Evolutionary conservation across 306 rosid species (phyloP).

Genomic region (Echinosophora koreensis): DNA sequence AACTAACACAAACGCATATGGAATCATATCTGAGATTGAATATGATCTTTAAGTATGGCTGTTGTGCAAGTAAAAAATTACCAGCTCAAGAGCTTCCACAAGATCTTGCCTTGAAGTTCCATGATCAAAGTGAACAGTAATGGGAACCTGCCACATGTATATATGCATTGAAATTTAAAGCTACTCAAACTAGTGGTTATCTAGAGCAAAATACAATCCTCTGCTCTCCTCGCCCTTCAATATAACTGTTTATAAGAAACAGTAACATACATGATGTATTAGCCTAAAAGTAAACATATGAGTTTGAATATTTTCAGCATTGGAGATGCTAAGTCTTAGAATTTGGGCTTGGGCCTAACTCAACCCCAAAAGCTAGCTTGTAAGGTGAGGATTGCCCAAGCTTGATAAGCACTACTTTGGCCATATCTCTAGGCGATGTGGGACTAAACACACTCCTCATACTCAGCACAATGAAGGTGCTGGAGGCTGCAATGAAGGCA

Average conservation of each 20-base stretch:
- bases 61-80: conserved; percentile 44
- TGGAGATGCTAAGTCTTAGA: conserved; percentile 9
- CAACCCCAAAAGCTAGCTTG: too few relatives aligned
- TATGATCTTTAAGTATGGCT: conserved; percentile 13
- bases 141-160: conserved; percentile 74
- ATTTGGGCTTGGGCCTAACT: too few relatives aligned
- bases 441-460: too few relatives aligned
- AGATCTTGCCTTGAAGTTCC: conserved; percentile 89
- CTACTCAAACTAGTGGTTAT: conserved; percentile 19
- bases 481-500: too few relatives aligned
- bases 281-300: not conserved
- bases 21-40: conserved; percentile 40
- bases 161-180: conserved; percentile 38
- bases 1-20: conserved; percentile 21
- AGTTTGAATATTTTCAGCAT: not conserved
- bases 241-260: conserved; percentile 20
- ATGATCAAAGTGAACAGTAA: conserved; percentile 92
- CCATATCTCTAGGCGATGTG: too few relatives aligned
- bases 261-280: conserved; percentile 12
- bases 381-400: too few relatives aligned
- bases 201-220: conserved; percentile 8
- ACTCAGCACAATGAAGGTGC: too few relatives aligned
- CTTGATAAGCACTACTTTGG: too few relatives aligned
- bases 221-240: conserved; percentile 9
- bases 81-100: conserved; percentile 90